Conservation (phyloP, 495 filamentous ascomycete species). For the Podospora australis region DNA sequence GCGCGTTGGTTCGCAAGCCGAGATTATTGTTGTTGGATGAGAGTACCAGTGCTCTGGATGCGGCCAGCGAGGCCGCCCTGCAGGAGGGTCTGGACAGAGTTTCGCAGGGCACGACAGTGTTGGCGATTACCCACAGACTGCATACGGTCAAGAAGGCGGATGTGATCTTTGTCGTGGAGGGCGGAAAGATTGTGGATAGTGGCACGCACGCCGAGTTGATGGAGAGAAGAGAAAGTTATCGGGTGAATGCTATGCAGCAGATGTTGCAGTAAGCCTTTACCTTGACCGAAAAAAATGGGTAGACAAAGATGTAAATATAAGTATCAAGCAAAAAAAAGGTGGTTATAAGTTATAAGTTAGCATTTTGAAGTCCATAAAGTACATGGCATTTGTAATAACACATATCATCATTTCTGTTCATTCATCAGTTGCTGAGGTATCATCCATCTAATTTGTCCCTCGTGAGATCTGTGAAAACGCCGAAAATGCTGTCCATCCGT, state of each 20-base stretch:
- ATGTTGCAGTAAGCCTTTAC: conserved; percentile 10
- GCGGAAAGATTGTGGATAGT: conserved; percentile 55
- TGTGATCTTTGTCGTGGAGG: conserved; percentile 68
- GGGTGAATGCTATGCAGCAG: conserved; percentile 46
- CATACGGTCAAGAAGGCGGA: conserved; percentile 71
- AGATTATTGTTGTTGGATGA: conserved; percentile 80
- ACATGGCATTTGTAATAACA: neutral
- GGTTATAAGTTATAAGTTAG: neutral
- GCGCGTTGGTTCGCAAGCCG: conserved; percentile 71
- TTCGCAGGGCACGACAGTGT: conserved; percentile 65
- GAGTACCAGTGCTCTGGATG: conserved; percentile 74
- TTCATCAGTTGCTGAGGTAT: no score
- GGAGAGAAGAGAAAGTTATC: conserved; percentile 50
- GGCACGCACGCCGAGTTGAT: conserved; percentile 66
- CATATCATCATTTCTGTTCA: neutral
- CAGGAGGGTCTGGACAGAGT: conserved; percentile 67
- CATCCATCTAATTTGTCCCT: neutral
- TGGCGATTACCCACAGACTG: conserved; percentile 76
- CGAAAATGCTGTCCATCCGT: neutral
- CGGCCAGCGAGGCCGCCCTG: conserved; percentile 59
- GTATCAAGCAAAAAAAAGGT: neutral
- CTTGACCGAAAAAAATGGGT: neutral
- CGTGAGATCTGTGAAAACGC: neutral
- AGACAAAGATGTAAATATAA: neutral
- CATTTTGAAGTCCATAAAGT: neutral